Evolutionary conservation across 345 rosid genomes (phyloP).

Genomic region (Cardamine chenopodiifolia): DNA sequence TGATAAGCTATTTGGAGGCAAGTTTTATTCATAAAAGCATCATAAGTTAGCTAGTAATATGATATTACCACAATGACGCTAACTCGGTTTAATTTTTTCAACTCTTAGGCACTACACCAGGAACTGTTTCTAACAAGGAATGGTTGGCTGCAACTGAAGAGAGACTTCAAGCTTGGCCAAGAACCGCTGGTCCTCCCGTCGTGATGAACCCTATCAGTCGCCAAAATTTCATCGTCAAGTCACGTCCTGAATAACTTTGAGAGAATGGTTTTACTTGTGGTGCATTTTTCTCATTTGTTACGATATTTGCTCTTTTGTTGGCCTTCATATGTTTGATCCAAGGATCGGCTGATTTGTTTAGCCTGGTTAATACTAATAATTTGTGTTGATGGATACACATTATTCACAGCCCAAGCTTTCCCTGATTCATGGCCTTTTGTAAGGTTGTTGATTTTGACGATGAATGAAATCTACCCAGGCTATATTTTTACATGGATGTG

Average conservation of each 20-base stretch:
- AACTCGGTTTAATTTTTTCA: background rate
- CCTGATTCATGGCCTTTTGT: constrained; percentile 3
- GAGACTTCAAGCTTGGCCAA: constrained; percentile 94
- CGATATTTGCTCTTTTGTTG: constrained; percentile 12
- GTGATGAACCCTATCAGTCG: constrained; percentile 96
- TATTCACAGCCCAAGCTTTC: constrained; percentile 26
- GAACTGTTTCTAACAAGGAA: constrained; percentile 64
- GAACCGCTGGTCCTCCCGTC: constrained; percentile 89
- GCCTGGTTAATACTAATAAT: constrained; percentile 38
- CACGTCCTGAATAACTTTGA: constrained; percentile 41
- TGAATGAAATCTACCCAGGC: background rate
- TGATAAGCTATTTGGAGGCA: constrained; percentile 79
- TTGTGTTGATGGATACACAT: constrained; percentile 27
- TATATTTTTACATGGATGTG: background rate
- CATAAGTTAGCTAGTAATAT: background rate
- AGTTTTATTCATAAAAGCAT: background rate
- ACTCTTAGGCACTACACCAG: constrained; percentile 61
- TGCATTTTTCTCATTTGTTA: constrained; percentile 23
- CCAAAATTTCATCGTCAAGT: constrained; percentile 85
- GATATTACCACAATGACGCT: background rate
- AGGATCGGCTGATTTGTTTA: constrained; percentile 25
- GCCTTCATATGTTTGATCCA: background rate
- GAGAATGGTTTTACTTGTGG: background rate
- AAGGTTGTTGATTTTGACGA: constrained; percentile 32
- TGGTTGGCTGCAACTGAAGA: constrained; percentile 89